Evolutionary conservation across 2,329 filamentous ascomycete genomes (phyloP), one percentile per base, ranked within the genome.

Genomic region (Curvularia eragrostidis): DNA sequence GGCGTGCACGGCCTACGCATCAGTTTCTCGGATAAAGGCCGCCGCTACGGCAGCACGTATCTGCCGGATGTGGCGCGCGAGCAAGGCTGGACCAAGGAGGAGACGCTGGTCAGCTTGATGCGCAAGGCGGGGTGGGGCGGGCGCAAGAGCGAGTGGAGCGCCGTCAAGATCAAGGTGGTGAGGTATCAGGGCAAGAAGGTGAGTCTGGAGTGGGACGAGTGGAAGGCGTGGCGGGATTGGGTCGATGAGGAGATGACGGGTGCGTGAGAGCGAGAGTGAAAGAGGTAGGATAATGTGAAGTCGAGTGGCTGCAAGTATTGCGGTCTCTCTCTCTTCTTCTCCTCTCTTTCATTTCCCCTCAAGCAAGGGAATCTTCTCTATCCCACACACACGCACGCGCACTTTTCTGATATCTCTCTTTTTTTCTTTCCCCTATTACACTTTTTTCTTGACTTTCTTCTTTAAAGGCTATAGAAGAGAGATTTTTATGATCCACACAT

Each of bases 1-100:
- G 95, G 94, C 61, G 86, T 82, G 2, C 95, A 99, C 76, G 95
- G 95, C 3, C 82, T 98, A 48, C 87, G 93, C 42, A 93, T 99
- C 66, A 89, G 87, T 48, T 98, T 99, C 78, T 82, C 83, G n/a
- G 83, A 91, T 66, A 84, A 87, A 64, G 87, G 87, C 15, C 84
- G 87, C 48, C 86, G 90, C 46, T 92, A 91, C 72, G 91, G 93
- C 15, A 86, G 92, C 0, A 97, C 95, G 0, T 99, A 98, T 72
- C 84, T 99, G 13, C 95, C 95, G 0, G 91, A 97, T 73, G 93
- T 99, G 5, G 90, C 94, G 9, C 81, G 85, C 1, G 95, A 99
- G 81, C 95, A 98, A 75, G 93, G 91, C 15, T 99, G 95, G 95
- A 91, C 85, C 10, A 93, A 95, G 77, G 93, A 98, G 74, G 91